These are phyloP conservation scores for Pleurozium schreberi DNA, from an alignment of 225 moss, liverwort and hornwort genomes.

Conservation along the genomic window DNA sequence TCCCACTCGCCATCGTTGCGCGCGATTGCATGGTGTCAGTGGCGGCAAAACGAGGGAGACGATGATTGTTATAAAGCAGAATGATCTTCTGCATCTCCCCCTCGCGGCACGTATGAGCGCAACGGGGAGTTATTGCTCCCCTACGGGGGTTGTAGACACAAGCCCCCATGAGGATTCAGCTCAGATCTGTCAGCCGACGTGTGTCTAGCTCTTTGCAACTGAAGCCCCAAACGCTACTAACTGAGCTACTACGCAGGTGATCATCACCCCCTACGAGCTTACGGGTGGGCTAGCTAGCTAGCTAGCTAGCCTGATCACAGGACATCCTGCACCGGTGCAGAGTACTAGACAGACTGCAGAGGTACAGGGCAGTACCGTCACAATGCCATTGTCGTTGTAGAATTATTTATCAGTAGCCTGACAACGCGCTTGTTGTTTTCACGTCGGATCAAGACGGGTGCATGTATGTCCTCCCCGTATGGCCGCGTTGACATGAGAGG, in stretches of 20 bases:
- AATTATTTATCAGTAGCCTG: conserved; percentile 1
- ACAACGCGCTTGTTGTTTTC: conserved; percentile 13
- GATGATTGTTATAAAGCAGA: conserved; percentile 10
- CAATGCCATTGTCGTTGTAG: conserved; percentile 1
- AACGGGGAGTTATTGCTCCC: conserved; percentile 4
- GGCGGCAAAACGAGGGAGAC: conserved; percentile 19
- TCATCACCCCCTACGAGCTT: conserved; percentile 25
- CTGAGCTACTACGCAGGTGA: background rate
- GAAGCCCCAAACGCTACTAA: background rate
- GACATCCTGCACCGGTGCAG: background rate
- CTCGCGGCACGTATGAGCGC: conserved; percentile 34
- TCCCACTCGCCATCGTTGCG: background rate
- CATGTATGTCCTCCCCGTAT: background rate
- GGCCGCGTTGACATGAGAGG: conserved; percentile 28
- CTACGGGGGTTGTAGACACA: background rate
- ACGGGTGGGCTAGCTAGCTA: background rate
- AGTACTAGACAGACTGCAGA: background rate
- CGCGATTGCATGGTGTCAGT: conserved; percentile 2
- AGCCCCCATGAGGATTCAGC: conserved; percentile 6
- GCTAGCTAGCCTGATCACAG: background rate
- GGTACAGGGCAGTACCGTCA: conserved; percentile 20
- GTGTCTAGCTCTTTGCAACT: background rate
- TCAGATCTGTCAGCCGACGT: conserved; percentile 31
- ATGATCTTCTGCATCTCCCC: conserved; percentile 19
- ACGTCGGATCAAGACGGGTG: background rate